Conservation (phyloP, 106 monocot genomes). For the Dioscorea dumetorum region DNA sequence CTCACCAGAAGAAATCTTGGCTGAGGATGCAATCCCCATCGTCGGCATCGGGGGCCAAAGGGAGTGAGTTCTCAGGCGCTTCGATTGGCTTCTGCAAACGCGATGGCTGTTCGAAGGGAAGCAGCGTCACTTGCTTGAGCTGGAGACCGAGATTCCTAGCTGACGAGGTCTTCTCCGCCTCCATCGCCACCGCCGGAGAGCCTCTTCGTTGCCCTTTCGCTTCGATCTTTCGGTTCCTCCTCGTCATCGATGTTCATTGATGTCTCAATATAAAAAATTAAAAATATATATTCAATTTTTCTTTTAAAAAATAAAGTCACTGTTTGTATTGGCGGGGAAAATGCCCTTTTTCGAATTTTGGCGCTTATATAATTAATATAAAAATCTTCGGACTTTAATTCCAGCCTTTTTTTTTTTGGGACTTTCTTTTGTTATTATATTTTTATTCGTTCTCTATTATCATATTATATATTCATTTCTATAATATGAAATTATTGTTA, state of each 20-base stretch:
- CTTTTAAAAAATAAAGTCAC: neutral
- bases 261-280: neutral
- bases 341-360: neutral
- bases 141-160: slow-evolving; percentile 34
- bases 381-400: no score
- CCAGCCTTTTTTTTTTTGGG: no score
- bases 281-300: neutral
- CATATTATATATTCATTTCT: no score
- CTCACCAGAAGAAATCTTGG: slow-evolving; percentile 91
- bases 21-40: slow-evolving; percentile 69
- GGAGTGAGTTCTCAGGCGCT: neutral
- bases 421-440: no score
- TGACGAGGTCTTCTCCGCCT: slow-evolving; percentile 12
- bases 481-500: no score
- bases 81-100: slow-evolving; percentile 47
- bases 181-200: slow-evolving; percentile 1
- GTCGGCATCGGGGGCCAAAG: slow-evolving; percentile 4
- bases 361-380: neutral
- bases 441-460: no score
- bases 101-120: slow-evolving; percentile 11
- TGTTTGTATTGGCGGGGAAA: slow-evolving; percentile 1
- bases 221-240: slow-evolving; percentile 8
- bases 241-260: slow-evolving; percentile 14
- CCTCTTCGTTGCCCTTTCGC: neutral
- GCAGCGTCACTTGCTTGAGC: slow-evolving; percentile 34